A percentile compares a stretch with the other conserved stretches of the same genome.
phyloP scores from a whole-genome alignment of 2,329 filamentous ascomycete species.

The Rasamsonia emersonii region DNA sequence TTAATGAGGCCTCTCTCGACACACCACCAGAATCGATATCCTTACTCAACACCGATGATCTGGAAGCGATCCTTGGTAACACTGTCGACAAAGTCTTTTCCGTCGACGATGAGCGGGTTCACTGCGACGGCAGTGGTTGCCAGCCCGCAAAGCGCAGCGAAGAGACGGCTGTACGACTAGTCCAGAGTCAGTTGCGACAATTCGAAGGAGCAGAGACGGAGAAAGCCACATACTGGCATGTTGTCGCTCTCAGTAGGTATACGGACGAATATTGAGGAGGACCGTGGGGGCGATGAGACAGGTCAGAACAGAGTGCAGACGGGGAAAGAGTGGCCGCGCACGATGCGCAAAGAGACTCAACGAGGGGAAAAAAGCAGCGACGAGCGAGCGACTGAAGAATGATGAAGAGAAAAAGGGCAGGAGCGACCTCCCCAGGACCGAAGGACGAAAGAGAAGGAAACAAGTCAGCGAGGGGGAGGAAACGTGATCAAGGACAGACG shows the following conservation, averaged over 20 bases:
- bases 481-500: too few species aligned
- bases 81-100: constrained; percentile 54
- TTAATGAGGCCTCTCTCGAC: constrained; percentile 13
- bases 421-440: background rate
- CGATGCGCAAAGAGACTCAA: constrained; percentile 1
- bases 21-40: constrained; percentile 6
- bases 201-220: background rate
- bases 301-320: constrained; percentile 4
- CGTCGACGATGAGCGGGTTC: constrained; percentile 47
- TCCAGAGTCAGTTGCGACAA: background rate
- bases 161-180: constrained; percentile 24
- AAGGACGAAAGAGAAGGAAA: background rate
- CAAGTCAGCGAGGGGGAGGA: too few species aligned
- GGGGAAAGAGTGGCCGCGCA: constrained; percentile 6
- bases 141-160: constrained; percentile 34
- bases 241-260: background rate
- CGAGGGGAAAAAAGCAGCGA: constrained; percentile 1
- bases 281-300: background rate
- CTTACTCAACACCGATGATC: constrained; percentile 54
- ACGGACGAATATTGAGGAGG: background rate
- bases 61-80: constrained; percentile 51
- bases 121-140: constrained; percentile 44
- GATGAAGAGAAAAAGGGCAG: constrained; percentile 2
- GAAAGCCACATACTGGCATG: background rate
- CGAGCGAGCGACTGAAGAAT: constrained; percentile 7